A percentile compares a stretch with the other conserved stretches of the same genome.
Conservation (phyloP, 306 rosid species). For the Astragalus membranaceus region DNA sequence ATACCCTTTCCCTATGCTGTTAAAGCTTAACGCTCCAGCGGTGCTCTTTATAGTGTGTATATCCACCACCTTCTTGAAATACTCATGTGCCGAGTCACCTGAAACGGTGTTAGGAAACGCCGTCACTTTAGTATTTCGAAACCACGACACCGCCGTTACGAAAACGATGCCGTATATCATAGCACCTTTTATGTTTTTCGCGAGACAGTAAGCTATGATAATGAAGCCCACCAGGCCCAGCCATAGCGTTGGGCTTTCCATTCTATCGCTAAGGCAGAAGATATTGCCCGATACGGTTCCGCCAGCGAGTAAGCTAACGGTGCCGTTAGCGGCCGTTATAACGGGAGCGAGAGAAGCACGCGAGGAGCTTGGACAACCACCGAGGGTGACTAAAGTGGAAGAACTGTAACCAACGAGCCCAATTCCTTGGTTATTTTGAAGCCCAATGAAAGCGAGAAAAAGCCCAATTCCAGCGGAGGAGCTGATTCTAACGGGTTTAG, state of each 20-base stretch:
- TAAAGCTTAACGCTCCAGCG: slow-evolving; percentile 81
- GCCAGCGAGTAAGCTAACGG: slow-evolving; percentile 41
- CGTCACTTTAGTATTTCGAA: slow-evolving; percentile 70
- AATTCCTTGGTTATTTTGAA: slow-evolving; percentile 77
- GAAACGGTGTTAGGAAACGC: slow-evolving; percentile 54
- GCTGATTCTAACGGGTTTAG: slow-evolving; percentile 88
- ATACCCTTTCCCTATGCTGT: slow-evolving; percentile 40
- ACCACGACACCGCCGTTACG: slow-evolving; percentile 89
- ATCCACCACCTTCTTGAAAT: slow-evolving; percentile 81
- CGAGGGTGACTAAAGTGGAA: slow-evolving; percentile 64
- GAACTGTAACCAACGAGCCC: slow-evolving; percentile 76
- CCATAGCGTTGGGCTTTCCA: slow-evolving; percentile 97
- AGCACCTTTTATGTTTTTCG: slow-evolving; percentile 74
- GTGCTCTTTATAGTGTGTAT: slow-evolving; percentile 64
- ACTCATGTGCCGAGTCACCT: slow-evolving; percentile 51
- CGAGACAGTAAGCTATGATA: slow-evolving; percentile 67
- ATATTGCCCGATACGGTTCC: slow-evolving; percentile 62
- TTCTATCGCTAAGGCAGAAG: slow-evolving; percentile 45
- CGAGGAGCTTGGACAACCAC: slow-evolving; percentile 59
- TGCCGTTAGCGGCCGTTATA: slow-evolving; percentile 47
- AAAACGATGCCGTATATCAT: slow-evolving; percentile 89
- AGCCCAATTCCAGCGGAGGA: slow-evolving; percentile 97
- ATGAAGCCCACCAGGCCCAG: slow-evolving; percentile 79
- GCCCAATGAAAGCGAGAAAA: slow-evolving; percentile 84
- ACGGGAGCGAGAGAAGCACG: slow-evolving; percentile 70